Conservation (phyloP, 2,329 filamentous ascomycete genomes). For the Aspergillus melleus region DNA sequence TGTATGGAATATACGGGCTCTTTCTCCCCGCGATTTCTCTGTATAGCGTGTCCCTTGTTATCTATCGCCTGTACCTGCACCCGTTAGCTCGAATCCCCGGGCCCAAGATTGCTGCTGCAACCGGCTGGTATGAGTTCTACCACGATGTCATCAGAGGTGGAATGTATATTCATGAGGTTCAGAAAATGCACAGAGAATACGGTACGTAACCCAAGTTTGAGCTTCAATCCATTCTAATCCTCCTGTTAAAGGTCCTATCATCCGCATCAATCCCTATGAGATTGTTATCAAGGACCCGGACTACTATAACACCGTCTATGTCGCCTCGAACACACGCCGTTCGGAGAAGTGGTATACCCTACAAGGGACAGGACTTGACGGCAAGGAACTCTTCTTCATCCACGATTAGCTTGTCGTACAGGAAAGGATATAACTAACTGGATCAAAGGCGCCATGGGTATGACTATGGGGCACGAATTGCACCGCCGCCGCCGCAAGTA, state of each 20-base stretch:
- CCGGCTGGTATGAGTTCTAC: conserved; percentile 24
- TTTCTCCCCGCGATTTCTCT: no score
- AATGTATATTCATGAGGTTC: conserved; percentile 28
- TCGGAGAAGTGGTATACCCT: neutral
- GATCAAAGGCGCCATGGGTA: conserved; percentile 15
- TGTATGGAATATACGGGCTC: no score
- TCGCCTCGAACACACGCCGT: neutral
- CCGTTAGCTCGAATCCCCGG: conserved; percentile 16
- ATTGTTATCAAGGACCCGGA: conserved; percentile 17
- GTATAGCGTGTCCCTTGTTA: no score
- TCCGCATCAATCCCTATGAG: conserved; percentile 22
- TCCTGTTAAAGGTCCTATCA: no score
- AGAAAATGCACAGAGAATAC: conserved; percentile 31
- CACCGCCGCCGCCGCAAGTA: conserved; percentile 23
- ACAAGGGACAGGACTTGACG: no score
- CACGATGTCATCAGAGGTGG: conserved; percentile 24
- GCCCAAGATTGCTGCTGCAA: conserved; percentile 20
- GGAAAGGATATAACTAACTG: no score
- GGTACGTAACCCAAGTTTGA: conserved; percentile 12
- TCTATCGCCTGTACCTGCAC: no score
- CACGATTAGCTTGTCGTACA: no score
- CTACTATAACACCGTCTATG: conserved; percentile 1
- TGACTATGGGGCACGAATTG: conserved; percentile 22
- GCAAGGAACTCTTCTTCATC: no score
- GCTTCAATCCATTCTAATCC: no score